These are phyloP conservation scores for Hygrocybe punicea DNA, from an alignment of 768 basidiomycete genomes.

Conservation along the genomic window DNA sequence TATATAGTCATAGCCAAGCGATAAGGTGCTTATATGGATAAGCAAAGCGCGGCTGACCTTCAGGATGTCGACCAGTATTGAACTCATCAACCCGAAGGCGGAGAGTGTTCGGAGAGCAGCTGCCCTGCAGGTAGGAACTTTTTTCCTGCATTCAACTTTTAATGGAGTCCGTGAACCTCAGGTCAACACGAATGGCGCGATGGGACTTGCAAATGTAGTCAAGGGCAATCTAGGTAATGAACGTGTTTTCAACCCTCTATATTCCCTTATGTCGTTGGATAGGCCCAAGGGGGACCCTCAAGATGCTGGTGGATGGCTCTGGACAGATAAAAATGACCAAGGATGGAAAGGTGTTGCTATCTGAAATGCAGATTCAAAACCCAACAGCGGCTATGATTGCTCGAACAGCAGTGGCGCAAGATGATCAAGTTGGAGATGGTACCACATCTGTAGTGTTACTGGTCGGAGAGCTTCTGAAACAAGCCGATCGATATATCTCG, in stretches of 20 bases:
- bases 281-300: constrained; percentile 96
- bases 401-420: constrained; percentile 95
- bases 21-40: too few species aligned
- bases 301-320: constrained; percentile 98
- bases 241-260: constrained; percentile 9
- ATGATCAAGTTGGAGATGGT: constrained; percentile 98
- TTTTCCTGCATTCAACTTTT: constrained; percentile 10
- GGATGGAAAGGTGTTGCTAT: constrained; percentile 96
- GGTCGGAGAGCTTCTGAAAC: constrained; percentile 93
- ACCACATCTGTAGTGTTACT: constrained; percentile 96
- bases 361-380: constrained; percentile 99
- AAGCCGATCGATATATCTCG: constrained; percentile 95
- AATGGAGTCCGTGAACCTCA: constrained; percentile 33
- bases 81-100: constrained; percentile 95
- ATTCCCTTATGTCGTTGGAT: constrained; percentile 10
- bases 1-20: too few species aligned
- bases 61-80: constrained; percentile 71
- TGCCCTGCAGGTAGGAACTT: constrained; percentile 74
- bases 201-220: constrained; percentile 96
- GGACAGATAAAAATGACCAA: constrained; percentile 99
- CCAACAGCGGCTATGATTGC: constrained; percentile 99
- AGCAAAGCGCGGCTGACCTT: too few species aligned
- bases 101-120: constrained; percentile 89
- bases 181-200: constrained; percentile 92
- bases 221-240: constrained; percentile 89